Evolutionary conservation across 2,329 filamentous ascomycete genomes (phyloP), one percentile per base, ranked within the genome.

Genomic region (Beauveria sp.): DNA sequence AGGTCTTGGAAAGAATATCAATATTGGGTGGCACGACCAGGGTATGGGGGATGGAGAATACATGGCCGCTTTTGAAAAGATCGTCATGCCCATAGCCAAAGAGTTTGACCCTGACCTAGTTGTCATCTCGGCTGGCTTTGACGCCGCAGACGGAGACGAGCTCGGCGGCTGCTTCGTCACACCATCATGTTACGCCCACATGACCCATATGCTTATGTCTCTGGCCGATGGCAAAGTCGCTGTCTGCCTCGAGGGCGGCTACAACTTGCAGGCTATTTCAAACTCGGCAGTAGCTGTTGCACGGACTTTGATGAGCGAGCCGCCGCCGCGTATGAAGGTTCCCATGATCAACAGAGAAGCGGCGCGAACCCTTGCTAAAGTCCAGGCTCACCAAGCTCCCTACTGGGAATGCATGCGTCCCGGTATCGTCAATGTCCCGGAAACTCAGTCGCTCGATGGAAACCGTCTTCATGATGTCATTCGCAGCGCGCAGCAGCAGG

Each of bases 151-250:
- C 66, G 95, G 95, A 14, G 95, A 99, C 73, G 88, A 95, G 70
- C 83, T 99, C 1, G 95, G 95, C 56, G 91, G 90, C 38, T 99
- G 95, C 72, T 93, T 91, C 70, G 95, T 99, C 5, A 89, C 92
- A 1, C 95, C 95, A 0, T 77, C 87, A 5, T 96, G 95, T 71
- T 99, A 98, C 72, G 91, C 93, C 16, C 93, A 99, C 71, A 98
- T 99, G 95, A 98, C 95, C 18, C 92, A 97, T 71, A 97, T 98
- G 93, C 84, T 99, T 53, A 98, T 97, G 93, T 92, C 91, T 2
- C 80, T 99, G 22, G 93, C 95, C 0, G 83, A 87, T 50, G 95
- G 95, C 31, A 96, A 93, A 71, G 83, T 99, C 16, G 90, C 91
- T 2, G 93, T 97, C 9, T 97, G 93, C 71, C 81, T 99, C 2